Conservation (phyloP, 257 asterid species). For the Osmanthus fragrans region DNA sequence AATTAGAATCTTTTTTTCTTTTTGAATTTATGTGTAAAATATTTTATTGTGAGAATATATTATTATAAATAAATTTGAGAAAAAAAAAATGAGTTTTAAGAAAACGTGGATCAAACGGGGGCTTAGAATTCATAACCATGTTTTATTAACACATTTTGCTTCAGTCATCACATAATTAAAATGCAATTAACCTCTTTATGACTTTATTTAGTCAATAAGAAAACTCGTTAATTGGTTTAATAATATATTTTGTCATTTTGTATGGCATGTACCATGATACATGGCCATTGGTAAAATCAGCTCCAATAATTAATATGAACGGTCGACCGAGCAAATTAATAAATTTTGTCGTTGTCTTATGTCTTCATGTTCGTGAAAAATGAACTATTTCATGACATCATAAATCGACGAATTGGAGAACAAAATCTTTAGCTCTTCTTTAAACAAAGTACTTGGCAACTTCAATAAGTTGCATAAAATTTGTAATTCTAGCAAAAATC, state of each 20-base stretch:
- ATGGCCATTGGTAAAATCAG: background rate
- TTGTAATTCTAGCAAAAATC: too few species aligned
- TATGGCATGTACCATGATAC: background rate
- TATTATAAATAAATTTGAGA: too few species aligned
- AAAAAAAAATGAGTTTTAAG: too few species aligned
- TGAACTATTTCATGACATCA: too few species aligned
- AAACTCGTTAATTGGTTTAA: background rate
- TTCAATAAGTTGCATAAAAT: too few species aligned
- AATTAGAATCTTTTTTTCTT: too few species aligned
- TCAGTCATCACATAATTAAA: background rate
- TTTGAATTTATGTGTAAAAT: too few species aligned
- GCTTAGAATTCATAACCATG: background rate
- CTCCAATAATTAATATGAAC: background rate
- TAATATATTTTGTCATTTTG: constrained; percentile 16
- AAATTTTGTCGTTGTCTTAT: background rate
- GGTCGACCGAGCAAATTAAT: too few species aligned
- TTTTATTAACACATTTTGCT: background rate
- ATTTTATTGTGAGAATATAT: too few species aligned
- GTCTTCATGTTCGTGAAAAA: too few species aligned
- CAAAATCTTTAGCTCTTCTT: background rate
- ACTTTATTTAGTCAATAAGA: constrained; percentile 1
- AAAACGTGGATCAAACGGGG: too few species aligned
- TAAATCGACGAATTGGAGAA: too few species aligned
- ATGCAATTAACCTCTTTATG: background rate
- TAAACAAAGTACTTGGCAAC: background rate